Conservation (phyloP, 495 filamentous ascomycete species). For the Neohortaea acidophila region DNA sequence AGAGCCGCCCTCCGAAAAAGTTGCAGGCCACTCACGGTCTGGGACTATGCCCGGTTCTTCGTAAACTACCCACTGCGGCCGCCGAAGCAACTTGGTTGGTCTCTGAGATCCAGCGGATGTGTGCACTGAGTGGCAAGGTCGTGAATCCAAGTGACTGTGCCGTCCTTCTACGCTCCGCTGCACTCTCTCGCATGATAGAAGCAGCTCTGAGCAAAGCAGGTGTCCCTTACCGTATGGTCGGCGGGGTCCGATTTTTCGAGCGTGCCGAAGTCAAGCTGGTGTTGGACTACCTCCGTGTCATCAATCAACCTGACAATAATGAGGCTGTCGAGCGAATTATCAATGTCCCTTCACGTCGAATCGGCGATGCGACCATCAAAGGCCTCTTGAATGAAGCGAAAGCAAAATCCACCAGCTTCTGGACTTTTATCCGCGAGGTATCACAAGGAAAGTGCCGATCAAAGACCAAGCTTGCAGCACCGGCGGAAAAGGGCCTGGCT, state of each 20-base stretch:
- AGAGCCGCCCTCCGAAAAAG: slow-evolving; percentile 57
- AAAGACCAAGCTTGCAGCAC: slow-evolving; percentile 52
- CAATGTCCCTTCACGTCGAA: slow-evolving; percentile 65
- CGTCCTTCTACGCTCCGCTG: slow-evolving; percentile 70
- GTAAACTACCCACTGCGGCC: slow-evolving; percentile 54
- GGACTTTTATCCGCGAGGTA: slow-evolving; percentile 52
- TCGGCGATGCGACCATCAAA: slow-evolving; percentile 71
- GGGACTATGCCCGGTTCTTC: slow-evolving; percentile 71
- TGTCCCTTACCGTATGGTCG: slow-evolving; percentile 88
- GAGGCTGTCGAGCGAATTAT: slow-evolving; percentile 76
- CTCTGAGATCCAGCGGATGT: slow-evolving; percentile 60
- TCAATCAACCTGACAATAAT: slow-evolving; percentile 75
- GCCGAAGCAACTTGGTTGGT: slow-evolving; percentile 82
- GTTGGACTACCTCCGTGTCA: slow-evolving; percentile 75
- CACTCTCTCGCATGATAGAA: slow-evolving; percentile 74
- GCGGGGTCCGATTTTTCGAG: slow-evolving; percentile 84
- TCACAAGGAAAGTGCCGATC: slow-evolving; percentile 53
- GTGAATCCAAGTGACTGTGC: slow-evolving; percentile 66
- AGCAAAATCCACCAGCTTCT: slow-evolving; percentile 50
- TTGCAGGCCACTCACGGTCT: slow-evolving; percentile 67
- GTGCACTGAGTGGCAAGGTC: slow-evolving; percentile 54
- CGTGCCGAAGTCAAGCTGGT: slow-evolving; percentile 77
- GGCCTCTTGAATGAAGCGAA: slow-evolving; percentile 57
- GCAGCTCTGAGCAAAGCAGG: slow-evolving; percentile 69
- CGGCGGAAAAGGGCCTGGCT: slow-evolving; percentile 49